A percentile compares a stretch with the other conserved stretches of the same genome.
These are phyloP conservation scores for Starmerella bacillaris DNA, from an alignment of 805 yeast species.

Conservation along the genomic window DNA sequence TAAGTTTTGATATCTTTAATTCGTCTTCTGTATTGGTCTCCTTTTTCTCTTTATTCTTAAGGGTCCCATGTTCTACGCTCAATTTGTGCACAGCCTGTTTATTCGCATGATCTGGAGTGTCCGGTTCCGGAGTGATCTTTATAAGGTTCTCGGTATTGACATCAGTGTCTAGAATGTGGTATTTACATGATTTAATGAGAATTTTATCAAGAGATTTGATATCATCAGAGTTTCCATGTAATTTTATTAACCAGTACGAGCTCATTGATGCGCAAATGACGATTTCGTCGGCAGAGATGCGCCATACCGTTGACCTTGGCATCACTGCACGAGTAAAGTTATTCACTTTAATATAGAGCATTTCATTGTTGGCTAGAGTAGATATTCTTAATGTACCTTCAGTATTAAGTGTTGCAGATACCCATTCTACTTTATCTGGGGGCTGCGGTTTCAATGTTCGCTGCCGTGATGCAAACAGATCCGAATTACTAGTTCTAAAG, in stretches of 20 bases:
- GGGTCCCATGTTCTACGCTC: too few relatives aligned
- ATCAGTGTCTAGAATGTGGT: slow-evolving; percentile 2
- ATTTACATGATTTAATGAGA: slow-evolving; percentile 11
- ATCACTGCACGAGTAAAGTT: slow-evolving; percentile 16
- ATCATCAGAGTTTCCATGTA: slow-evolving; percentile 7
- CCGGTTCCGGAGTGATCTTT: background rate
- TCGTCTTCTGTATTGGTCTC: too few relatives aligned
- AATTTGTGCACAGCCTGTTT: too few relatives aligned
- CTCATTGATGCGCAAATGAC: slow-evolving; percentile 15
- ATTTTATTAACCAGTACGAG: slow-evolving; percentile 15
- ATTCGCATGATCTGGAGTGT: background rate
- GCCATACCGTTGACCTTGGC: slow-evolving; percentile 17
- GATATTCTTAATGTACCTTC: slow-evolving; percentile 15
- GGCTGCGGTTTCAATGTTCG: background rate
- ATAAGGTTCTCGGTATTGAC: background rate
- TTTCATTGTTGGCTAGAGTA: slow-evolving; percentile 15
- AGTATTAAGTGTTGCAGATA: slow-evolving; percentile 10
- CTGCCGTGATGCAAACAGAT: background rate
- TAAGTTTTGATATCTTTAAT: too few relatives aligned
- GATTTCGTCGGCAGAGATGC: slow-evolving; percentile 10
- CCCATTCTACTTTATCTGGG: background rate
- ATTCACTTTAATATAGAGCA: slow-evolving; percentile 17
- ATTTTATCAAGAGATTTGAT: slow-evolving; percentile 12
- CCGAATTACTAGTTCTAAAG: background rate
- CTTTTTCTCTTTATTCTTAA: too few relatives aligned